Evolutionary conservation across 2,329 filamentous ascomycete genomes (phyloP), one percentile per base, ranked within the genome.

Genomic region (Hymenoscyphus linearis): DNA sequence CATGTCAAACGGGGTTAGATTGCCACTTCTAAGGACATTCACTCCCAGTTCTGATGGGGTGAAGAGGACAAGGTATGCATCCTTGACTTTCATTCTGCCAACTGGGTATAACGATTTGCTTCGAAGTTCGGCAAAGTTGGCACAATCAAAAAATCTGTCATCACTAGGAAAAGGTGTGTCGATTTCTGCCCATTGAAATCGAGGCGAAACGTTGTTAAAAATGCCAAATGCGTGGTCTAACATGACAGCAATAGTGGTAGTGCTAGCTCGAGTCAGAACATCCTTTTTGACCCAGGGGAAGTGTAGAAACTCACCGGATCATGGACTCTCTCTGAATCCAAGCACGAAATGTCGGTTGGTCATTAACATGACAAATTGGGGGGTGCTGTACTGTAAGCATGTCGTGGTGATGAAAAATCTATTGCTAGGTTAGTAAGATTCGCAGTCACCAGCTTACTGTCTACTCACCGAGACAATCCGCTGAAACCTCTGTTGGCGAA

Each of bases 181-280:
- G 6, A 72, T 61, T 61, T 73, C 71, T 1, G 69, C 59, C 70
- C 70, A 73, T 60, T 72, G 70, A 18, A 72, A 62, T n/a, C 68
- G 64, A 10, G 69, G 66, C 5, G 69, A 37, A 1, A 71, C 64
- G 36, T 73, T 73, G 58, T 73, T 71, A 60, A 72, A 71, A 18
- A 72, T 70, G 6, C 67, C 70, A 65, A 71, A 72, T 4, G 65
- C 65, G 55, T 68, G 67, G 55, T 73, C 71, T 4, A 73, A 65
- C 68, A 72, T 70, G n/a, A 66, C 60, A 31, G 70, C 66, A 12
- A 70, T 35, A 13, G 63, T 67, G 13, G 65, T 64, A 7, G 63
- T 67, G 27, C 70, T 72, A 44, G 13, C 18, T 5, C 7, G 27
- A 31, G 37, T 57, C 27, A 56, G 26, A 34, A 52, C 50, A 22